Evolutionary conservation across 495 filamentous ascomycete species (phyloP), one percentile per base, ranked within the genome.

Genomic region (Hypoxylon rickii): DNA sequence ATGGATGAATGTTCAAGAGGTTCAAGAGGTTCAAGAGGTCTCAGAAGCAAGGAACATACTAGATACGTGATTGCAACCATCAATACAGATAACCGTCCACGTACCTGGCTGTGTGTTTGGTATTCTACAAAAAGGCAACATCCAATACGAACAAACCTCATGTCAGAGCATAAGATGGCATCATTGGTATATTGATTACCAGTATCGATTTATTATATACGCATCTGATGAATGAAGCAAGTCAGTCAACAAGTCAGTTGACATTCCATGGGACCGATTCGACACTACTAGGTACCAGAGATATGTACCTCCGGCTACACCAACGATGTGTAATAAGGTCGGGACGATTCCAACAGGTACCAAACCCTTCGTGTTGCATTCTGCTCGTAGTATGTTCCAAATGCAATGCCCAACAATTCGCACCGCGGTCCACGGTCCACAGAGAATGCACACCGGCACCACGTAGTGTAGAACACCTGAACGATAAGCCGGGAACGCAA

Each of bases 21-120:
- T 19, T 26, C 11, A 18, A 19, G 16, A 15, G 44, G 31, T 24
- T 22, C n/a, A n/a, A n/a, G 52, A 31, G 46, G 42, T 52, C 20
- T 34, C 41, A 40, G 43, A 39, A 46, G 43, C 47, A 62, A 62
- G 58, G 58, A 53, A 49, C 52, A 39, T 18, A 15, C 24, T 4
- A 29, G 4, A 29, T 29, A 29, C 4, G 10, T 29, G 24, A 29
- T 32, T 46, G 15, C 15, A 26, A 34, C 44, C 44, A 36, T 29
- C 10, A 29, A 29, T 34, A 36, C 31, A 34, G 3, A 36, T 20
- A 32, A 33, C 18, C 7, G 20, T 1, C 12, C 13, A 44, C 24
- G 42, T 44, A 44, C 42, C 40, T 43, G 21, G n/a, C n/a, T n/a
- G n/a, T n/a, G n/a, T n/a, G n/a, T n/a, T n/a, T n/a, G n/a, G n/a